These are phyloP conservation scores for Alnus glutinosa DNA, from an alignment of 306 rosid species.

Conservation along the genomic window DNA sequence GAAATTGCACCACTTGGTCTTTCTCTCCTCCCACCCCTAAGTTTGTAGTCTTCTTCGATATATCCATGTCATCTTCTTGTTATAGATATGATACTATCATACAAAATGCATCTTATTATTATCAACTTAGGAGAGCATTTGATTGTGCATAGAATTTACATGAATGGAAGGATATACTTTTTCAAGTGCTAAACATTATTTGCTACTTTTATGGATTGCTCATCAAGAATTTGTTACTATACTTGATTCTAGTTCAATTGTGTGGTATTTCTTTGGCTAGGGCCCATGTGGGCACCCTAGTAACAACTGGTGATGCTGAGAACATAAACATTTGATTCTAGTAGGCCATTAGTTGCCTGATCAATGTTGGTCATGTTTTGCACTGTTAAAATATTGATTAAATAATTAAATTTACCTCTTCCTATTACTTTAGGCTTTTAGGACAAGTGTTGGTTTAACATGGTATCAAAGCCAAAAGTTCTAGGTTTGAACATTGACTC, in stretches of 20 bases:
- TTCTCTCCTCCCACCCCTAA: neutral
- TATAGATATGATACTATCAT: conserved; percentile 4
- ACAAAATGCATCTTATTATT: neutral
- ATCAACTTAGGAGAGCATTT: conserved; percentile 1
- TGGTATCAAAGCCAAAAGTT: too few relatives aligned
- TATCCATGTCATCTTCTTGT: conserved; percentile 14
- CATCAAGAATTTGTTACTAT: neutral
- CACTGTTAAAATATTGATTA: too few relatives aligned
- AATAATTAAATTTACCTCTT: too few relatives aligned
- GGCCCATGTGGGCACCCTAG: neutral
- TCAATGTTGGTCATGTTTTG: conserved; percentile 3
- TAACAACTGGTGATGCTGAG: neutral
- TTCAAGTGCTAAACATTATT: neutral
- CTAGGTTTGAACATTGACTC: too few relatives aligned
- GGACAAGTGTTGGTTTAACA: too few relatives aligned
- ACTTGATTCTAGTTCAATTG: neutral
- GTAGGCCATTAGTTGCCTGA: neutral
- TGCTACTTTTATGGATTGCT: conserved; percentile 1
- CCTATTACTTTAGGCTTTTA: too few relatives aligned
- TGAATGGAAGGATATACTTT: neutral
- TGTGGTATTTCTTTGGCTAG: neutral
- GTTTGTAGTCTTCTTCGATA: neutral
- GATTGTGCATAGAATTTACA: neutral
- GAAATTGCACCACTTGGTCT: conserved; percentile 18
- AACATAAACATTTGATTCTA: neutral